Conservation (phyloP, 169 alveolate species). For the Eimeria praecox region DNA sequence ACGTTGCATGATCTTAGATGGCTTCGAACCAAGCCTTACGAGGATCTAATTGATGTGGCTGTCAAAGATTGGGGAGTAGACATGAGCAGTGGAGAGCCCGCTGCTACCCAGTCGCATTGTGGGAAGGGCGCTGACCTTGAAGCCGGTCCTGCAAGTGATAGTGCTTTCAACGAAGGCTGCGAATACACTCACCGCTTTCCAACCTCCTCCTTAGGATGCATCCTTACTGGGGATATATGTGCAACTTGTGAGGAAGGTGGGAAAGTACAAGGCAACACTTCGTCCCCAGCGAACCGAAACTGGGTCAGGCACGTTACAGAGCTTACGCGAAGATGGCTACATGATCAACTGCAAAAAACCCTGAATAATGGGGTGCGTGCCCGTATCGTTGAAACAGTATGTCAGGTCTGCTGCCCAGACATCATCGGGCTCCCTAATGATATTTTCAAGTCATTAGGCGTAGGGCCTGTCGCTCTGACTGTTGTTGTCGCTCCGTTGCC, state of each 20-base stretch:
- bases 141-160: not conserved
- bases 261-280: not conserved
- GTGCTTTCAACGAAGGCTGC: not conserved
- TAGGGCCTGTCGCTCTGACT: not conserved
- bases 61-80: constrained; percentile 11
- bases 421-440: not conserved
- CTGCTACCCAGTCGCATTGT: not conserved
- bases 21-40: constrained; percentile 9
- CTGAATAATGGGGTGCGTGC: not conserved
- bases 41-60: constrained; percentile 7
- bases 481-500: constrained; percentile 58
- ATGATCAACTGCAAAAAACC: not conserved
- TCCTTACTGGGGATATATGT: constrained; percentile 33
- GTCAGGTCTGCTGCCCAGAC: constrained; percentile 27
- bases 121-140: not conserved
- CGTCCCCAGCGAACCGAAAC: not conserved
- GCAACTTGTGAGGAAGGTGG: not conserved
- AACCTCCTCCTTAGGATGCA: not conserved
- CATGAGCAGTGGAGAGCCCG: not conserved
- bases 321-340: constrained; percentile 9
- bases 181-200: not conserved
- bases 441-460: not conserved
- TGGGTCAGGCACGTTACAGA: not conserved
- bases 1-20: not conserved
- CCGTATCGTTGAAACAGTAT: not conserved